Evolutionary conservation across 495 filamentous ascomycete species (phyloP).

Genomic region (Darksidea phi): DNA sequence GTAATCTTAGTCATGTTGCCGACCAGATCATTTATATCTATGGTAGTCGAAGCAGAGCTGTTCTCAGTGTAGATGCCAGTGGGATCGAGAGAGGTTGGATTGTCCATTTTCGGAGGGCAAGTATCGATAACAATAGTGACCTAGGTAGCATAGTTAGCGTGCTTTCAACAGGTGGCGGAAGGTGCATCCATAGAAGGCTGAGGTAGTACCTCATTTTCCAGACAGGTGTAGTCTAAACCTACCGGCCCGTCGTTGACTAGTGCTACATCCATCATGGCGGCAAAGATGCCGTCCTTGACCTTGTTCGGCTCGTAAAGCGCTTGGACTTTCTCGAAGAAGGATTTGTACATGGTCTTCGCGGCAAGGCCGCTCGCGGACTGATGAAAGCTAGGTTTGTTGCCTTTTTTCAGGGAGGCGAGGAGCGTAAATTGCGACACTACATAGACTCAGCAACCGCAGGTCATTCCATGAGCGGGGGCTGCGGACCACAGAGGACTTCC

Average conservation of each 20-base stretch:
- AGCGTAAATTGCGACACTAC: slow-evolving; percentile 98
- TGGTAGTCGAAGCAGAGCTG: slow-evolving; percentile 12
- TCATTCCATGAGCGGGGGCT: background rate
- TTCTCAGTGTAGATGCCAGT: slow-evolving; percentile 14
- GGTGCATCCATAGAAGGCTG: slow-evolving; percentile 1
- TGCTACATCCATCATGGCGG: slow-evolving; percentile 98
- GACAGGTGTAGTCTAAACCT: slow-evolving; percentile 66
- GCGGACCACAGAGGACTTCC: slow-evolving; percentile 85
- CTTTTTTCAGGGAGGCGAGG: slow-evolving; percentile 86
- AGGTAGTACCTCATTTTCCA: slow-evolving; percentile 60
- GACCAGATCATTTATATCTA: slow-evolving; percentile 35
- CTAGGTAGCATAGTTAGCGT: slow-evolving; percentile 41
- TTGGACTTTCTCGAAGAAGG: slow-evolving; percentile 75
- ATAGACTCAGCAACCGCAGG: background rate
- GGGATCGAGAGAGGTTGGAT: slow-evolving; percentile 25
- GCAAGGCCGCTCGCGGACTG: slow-evolving; percentile 73
- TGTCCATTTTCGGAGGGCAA: slow-evolving; percentile 56
- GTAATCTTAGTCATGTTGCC: slow-evolving; percentile 36
- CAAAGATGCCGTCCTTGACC: slow-evolving; percentile 93
- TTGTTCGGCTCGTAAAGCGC: slow-evolving; percentile 68
- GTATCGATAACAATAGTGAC: slow-evolving; percentile 68
- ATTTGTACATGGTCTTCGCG: slow-evolving; percentile 76
- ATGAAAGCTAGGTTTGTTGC: slow-evolving; percentile 93
- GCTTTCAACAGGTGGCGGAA: slow-evolving; percentile 14
- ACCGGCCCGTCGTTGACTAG: slow-evolving; percentile 93